These are phyloP conservation scores for Stenocarpella maydis DNA, from an alignment of 2,329 filamentous ascomycete genomes.

Conservation along the genomic window DNA sequence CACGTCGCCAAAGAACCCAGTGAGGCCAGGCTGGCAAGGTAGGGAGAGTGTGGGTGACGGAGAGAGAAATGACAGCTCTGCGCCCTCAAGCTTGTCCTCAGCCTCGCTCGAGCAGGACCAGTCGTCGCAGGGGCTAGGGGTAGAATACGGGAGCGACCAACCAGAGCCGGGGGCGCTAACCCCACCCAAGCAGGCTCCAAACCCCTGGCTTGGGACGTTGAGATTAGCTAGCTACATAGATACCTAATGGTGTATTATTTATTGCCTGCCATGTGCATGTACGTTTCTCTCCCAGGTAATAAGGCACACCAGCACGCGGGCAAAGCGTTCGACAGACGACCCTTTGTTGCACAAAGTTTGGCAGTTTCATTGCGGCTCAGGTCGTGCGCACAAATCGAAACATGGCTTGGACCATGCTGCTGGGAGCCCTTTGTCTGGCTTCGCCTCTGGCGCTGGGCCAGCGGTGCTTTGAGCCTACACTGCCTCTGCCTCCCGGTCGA, in stretches of 20 bases:
- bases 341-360: conserved; percentile 23
- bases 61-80: conserved; percentile 34
- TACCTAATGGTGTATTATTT: too few species aligned
- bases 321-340: conserved; percentile 14
- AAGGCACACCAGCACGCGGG: not conserved
- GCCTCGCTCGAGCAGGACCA: conserved; percentile 19
- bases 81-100: conserved; percentile 32
- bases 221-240: too few species aligned
- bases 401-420: conserved; percentile 24
- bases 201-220: conserved; percentile 2
- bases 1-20: conserved; percentile 32
- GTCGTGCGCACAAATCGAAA: conserved; percentile 21
- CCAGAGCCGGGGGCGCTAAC: conserved; percentile 14
- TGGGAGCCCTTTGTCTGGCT: conserved; percentile 25
- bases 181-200: conserved; percentile 7
- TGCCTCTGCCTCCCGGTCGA: conserved; percentile 9
- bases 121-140: conserved; percentile 16
- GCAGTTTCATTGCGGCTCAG: conserved; percentile 22
- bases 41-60: not conserved
- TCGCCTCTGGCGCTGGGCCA: conserved; percentile 9
- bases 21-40: conserved; percentile 34
- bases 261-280: conserved; percentile 23
- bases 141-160: not conserved
- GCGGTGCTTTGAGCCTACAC: conserved; percentile 17
- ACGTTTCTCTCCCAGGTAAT: not conserved